A percentile compares a stretch with the other conserved stretches of the same genome.
phyloP scores from a whole-genome alignment of 257 asterid species.

The Solanum chilense region DNA sequence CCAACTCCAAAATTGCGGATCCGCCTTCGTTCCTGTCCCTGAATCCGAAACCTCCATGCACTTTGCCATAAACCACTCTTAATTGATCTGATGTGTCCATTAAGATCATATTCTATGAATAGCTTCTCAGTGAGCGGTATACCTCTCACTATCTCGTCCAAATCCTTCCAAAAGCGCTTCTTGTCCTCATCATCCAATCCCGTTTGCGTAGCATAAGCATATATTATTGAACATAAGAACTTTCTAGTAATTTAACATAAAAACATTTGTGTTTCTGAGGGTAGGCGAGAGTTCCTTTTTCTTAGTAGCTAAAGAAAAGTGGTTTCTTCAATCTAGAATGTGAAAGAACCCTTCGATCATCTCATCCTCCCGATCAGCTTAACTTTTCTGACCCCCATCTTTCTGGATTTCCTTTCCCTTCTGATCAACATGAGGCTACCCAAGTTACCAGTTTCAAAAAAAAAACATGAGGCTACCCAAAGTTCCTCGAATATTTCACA shows the following conservation, averaged over 20 bases:
- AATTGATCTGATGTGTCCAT: background rate
- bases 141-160: background rate
- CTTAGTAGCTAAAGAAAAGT: background rate
- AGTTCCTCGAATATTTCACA: background rate
- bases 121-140: background rate
- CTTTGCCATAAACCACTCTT: background rate
- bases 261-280: background rate
- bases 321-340: background rate
- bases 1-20: background rate
- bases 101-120: background rate
- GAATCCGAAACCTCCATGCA: background rate
- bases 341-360: background rate
- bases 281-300: background rate
- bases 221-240: background rate
- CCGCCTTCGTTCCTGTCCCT: background rate
- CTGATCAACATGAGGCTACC: background rate
- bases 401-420: background rate
- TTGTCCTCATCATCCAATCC: background rate
- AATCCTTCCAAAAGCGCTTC: background rate
- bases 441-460: background rate
- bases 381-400: background rate
- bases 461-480: background rate
- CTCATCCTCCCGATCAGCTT: background rate
- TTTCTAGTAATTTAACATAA: background rate
- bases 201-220: background rate